Percentiles rank a stretch among this genome's conserved stretches.
phyloP scores from a whole-genome alignment of 148 eudicot genomes.

The Oxyria digyna region DNA sequence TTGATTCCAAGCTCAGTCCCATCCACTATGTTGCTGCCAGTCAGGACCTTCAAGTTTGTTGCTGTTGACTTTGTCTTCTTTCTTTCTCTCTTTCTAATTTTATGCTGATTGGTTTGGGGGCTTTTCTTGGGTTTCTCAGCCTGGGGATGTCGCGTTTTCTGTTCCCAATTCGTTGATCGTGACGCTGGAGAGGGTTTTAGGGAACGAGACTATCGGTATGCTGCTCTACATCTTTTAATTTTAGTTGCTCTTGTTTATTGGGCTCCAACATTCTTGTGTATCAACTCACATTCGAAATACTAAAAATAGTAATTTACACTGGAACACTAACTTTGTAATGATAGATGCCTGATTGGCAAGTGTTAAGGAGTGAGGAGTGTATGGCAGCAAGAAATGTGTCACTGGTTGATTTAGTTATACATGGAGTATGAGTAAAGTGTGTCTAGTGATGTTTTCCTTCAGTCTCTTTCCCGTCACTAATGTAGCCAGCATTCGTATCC shows the following conservation, averaged over 20 bases:
- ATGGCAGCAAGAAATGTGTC: not conserved
- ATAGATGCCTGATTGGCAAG: not conserved
- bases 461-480: too few relatives aligned
- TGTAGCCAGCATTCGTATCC: too few relatives aligned
- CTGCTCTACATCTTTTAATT: slow-evolving; percentile 7
- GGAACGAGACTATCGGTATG: slow-evolving; percentile 90
- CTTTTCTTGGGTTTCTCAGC: slow-evolving; percentile 18
- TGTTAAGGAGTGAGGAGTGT: not conserved
- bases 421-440: not conserved
- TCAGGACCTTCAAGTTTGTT: slow-evolving; percentile 58
- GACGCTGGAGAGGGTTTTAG: slow-evolving; percentile 89
- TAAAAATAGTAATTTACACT: not conserved
- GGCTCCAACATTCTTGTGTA: not conserved
- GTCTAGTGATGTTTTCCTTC: not conserved
- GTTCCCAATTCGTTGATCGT: slow-evolving; percentile 82
- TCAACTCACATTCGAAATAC: not conserved
- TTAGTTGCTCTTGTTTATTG: not conserved
- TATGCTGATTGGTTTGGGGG: not conserved
- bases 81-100: not conserved
- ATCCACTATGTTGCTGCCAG: slow-evolving; percentile 93
- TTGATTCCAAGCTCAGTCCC: slow-evolving; percentile 29
- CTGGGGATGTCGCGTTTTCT: slow-evolving; percentile 81
- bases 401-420: not conserved
- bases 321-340: not conserved
- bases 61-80: not conserved